Evolutionary conservation across 345 rosid species (phyloP).

Genomic region (Clarkia xantiana): DNA sequence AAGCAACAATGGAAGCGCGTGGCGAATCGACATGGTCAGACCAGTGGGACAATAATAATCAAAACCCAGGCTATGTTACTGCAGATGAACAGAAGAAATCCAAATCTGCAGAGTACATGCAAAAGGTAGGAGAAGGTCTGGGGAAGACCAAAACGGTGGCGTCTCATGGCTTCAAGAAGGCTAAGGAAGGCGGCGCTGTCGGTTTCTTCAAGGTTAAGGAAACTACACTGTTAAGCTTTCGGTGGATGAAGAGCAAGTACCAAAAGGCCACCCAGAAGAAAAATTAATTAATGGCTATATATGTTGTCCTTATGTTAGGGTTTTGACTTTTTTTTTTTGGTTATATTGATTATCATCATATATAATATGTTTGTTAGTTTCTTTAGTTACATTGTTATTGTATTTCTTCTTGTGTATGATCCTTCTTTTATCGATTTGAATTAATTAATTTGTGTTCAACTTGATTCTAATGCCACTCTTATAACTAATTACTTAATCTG

Average conservation of each 20-base stretch:
- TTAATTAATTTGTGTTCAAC: too few species aligned
- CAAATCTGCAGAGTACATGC: conserved; percentile 4
- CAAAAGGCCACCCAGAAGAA: conserved; percentile 17
- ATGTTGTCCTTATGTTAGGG: too few species aligned
- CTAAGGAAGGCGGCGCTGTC: conserved; percentile 34
- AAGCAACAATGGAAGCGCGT: conserved; percentile 1
- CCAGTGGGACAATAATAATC: conserved; percentile 7
- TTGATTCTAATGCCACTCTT: too few species aligned
- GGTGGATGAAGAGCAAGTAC: conserved; percentile 55
- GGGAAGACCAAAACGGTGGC: conserved; percentile 53
- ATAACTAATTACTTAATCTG: too few species aligned
- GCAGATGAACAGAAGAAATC: background rate
- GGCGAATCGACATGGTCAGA: conserved; percentile 7
- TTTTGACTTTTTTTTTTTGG: too few species aligned
- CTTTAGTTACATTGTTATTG: too few species aligned
- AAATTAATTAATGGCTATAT: too few species aligned
- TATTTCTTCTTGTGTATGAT: too few species aligned
- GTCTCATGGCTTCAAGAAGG: conserved; percentile 40
- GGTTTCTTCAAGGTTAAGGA: conserved; percentile 8
- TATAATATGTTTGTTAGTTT: too few species aligned
- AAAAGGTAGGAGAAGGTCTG: conserved; percentile 37
- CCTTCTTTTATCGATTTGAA: too few species aligned
- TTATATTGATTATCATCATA: too few species aligned
- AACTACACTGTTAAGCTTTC: conserved; percentile 7
- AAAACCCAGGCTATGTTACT: background rate